Evolutionary conservation across 176 grass and related monocot species (phyloP).

Genomic region (Olyra latifolia): DNA sequence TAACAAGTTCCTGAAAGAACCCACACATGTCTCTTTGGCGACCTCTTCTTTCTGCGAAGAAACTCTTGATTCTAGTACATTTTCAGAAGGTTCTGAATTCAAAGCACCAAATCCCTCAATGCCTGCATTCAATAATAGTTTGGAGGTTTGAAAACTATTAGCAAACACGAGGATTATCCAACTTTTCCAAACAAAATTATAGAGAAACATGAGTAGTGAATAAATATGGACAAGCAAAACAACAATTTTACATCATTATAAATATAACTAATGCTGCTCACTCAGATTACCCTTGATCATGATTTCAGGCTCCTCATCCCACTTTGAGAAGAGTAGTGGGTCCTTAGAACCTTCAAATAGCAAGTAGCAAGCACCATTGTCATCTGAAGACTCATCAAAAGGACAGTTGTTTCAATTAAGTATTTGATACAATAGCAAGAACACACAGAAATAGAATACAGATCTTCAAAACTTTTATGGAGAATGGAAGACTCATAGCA

Average conservation of each 20-base stretch:
- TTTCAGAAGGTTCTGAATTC: constrained; percentile 31
- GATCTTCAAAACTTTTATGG: not conserved
- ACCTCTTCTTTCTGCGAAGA: constrained; percentile 52
- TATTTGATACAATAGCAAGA: constrained; percentile 27
- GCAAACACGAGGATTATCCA: not conserved
- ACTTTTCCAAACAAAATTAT: constrained; percentile 6
- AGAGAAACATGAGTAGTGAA: not conserved
- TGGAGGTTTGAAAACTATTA: not conserved
- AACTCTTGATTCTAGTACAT: constrained; percentile 32
- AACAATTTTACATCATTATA: not conserved
- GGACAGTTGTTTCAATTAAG: constrained; percentile 35
- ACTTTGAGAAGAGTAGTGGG: constrained; percentile 32
- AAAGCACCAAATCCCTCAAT: constrained; percentile 30
- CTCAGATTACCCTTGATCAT: constrained; percentile 54
- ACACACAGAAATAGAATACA: constrained; percentile 8
- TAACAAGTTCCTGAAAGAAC: constrained; percentile 68
- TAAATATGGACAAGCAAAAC: constrained; percentile 14
- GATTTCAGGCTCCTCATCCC: constrained; percentile 41
- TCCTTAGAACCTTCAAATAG: constrained; percentile 65
- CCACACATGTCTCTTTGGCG: constrained; percentile 52
- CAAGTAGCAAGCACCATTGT: constrained; percentile 65
- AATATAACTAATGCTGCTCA: not conserved
- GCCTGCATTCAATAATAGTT: constrained; percentile 47
- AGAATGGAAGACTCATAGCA: not conserved
- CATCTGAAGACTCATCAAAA: constrained; percentile 63